Percentiles rank a stretch among this genome's conserved stretches.
Conservation (phyloP, 2,329 filamentous ascomycete genomes). For the Ophiocordyceps camponoti-floridani region DNA sequence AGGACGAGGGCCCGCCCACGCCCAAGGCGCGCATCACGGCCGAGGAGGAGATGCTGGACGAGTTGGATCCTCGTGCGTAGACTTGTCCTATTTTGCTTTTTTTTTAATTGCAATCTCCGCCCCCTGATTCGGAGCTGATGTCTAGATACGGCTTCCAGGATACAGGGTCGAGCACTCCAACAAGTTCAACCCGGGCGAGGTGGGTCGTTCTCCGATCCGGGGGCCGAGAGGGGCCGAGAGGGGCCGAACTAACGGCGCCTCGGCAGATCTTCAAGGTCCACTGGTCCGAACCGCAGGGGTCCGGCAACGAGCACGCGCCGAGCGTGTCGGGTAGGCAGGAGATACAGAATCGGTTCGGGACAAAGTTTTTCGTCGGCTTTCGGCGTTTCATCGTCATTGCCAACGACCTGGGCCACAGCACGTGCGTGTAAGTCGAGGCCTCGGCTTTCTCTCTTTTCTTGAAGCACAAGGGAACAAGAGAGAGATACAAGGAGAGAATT, state of each 20-base stretch:
- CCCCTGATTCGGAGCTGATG: not conserved
- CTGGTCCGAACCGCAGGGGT: conserved; percentile 33
- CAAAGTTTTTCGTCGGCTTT: conserved; percentile 28
- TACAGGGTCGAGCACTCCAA: conserved; percentile 20
- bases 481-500: no score
- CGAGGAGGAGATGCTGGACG: conserved; percentile 5
- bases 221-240: not conserved
- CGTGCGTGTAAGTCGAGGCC: conserved; percentile 28
- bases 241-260: not conserved
- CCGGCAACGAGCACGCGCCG: conserved; percentile 11
- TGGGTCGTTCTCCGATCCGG: conserved; percentile 6
- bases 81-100: not conserved
- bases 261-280: conserved; percentile 34
- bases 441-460: no score
- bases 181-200: conserved; percentile 23
- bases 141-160: conserved; percentile 9
- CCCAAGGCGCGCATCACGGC: conserved; percentile 4
- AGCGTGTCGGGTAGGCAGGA: conserved; percentile 16
- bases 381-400: conserved; percentile 36
- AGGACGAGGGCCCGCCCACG: conserved; percentile 9
- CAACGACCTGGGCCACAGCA: conserved; percentile 32
- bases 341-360: conserved; percentile 15
- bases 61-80: conserved; percentile 19
- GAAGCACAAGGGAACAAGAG: no score
- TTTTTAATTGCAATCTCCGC: not conserved